These are phyloP conservation scores for Melampsora larici-populina DNA, from an alignment of 1,284 basidiomycete genomes.

Conservation along the genomic window DNA sequence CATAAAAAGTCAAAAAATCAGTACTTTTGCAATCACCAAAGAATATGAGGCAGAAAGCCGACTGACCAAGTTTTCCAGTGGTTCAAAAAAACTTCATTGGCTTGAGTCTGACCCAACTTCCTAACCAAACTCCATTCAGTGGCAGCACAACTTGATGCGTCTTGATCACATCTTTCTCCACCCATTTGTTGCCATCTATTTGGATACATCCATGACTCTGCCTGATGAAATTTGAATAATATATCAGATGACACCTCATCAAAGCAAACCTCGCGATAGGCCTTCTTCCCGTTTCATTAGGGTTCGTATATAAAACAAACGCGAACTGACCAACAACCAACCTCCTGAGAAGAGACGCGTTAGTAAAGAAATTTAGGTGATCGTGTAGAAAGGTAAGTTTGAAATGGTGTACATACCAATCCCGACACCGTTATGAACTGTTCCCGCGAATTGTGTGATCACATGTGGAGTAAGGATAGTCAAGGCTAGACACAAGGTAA, in stretches of 20 bases:
- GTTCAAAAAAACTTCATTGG: conserved; percentile 62
- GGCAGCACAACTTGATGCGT: conserved; percentile 60
- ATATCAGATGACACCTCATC: neutral
- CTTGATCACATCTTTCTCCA: conserved; percentile 61
- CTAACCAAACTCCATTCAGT: conserved; percentile 61
- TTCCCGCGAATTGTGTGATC: conserved; percentile 1
- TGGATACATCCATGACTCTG: conserved; percentile 69
- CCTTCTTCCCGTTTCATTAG: too few species aligned
- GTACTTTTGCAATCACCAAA: too few species aligned
- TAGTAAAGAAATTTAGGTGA: too few species aligned
- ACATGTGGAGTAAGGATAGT: neutral
- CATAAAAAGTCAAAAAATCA: too few species aligned
- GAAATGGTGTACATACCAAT: neutral
- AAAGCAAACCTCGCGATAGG: too few species aligned
- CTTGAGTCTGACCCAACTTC: conserved; percentile 62
- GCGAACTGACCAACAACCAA: conserved; percentile 27
- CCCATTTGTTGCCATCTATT: conserved; percentile 67
- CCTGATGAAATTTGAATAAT: conserved; percentile 60
- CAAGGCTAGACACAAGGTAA: neutral
- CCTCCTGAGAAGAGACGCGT: conserved; percentile 13
- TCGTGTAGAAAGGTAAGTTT: too few species aligned
- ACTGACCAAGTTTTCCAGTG: conserved; percentile 61
- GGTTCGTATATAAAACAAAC: neutral
- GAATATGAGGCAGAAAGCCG: too few species aligned
- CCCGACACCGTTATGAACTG: neutral